Evolutionary conservation across 208 protist species (phyloP).

Genomic region (Wallacemonas sp.): DNA sequence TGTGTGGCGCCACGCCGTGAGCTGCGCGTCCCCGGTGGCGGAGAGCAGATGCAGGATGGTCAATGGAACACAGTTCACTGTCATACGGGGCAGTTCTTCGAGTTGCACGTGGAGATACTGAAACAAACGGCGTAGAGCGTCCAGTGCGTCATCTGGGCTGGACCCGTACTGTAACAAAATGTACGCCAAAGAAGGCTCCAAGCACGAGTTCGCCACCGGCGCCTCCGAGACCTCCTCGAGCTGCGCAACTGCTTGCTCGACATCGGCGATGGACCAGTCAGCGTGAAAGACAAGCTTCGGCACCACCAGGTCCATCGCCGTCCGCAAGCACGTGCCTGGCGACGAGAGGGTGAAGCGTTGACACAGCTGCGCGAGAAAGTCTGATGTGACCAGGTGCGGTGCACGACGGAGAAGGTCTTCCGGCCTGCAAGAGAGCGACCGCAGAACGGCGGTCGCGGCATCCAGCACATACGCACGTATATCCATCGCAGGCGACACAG

Average conservation of each 20-base stretch:
- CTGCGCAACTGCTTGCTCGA: constrained; percentile 7
- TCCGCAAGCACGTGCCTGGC: not conserved
- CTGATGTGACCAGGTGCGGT: constrained; percentile 1
- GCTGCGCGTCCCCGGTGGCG: constrained; percentile 59
- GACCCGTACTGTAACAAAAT: constrained; percentile 15
- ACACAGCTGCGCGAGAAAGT: constrained; percentile 2
- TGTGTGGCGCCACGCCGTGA: constrained; percentile 41
- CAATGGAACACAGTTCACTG: constrained; percentile 26
- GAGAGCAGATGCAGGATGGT: constrained; percentile 68
- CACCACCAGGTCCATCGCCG: constrained; percentile 4
- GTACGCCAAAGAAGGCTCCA: constrained; percentile 27
- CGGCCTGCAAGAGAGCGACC: not conserved
- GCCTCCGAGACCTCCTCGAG: constrained; percentile 11
- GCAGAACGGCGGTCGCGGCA: not conserved
- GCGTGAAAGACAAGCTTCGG: constrained; percentile 12
- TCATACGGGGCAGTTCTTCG: constrained; percentile 22
- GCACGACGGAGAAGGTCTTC: constrained; percentile 5
- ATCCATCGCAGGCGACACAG: not conserved
- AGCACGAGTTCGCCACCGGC: constrained; percentile 13
- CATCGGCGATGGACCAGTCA: not conserved
- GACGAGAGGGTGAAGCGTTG: not conserved
- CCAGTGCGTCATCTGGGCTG: constrained; percentile 8
- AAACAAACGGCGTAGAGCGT: constrained; percentile 18
- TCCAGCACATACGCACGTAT: not conserved
- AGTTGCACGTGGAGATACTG: constrained; percentile 12